Percentiles rank a stretch among this genome's conserved stretches.
Evolutionary conservation across 805 yeast genomes (phyloP).

Genomic region (Vanderwaltozyma tropicalis): DNA sequence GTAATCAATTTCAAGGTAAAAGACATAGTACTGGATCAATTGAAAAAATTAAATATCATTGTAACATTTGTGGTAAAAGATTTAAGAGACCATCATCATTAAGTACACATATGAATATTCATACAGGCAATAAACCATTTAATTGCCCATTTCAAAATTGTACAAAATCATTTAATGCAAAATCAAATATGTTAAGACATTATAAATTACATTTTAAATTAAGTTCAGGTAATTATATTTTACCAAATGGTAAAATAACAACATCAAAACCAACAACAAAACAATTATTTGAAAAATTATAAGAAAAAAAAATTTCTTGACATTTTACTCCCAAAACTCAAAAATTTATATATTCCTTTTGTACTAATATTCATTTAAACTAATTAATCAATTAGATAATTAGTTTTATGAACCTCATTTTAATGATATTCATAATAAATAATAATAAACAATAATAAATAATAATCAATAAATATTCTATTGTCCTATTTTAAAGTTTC

Average conservation of each 20-base stretch:
- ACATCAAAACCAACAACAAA: conserved; percentile 10
- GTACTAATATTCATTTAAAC: no score
- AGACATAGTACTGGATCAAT: background rate
- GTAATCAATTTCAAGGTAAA: no score
- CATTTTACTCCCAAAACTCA: background rate
- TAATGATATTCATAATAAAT: no score
- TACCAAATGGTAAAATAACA: conserved; percentile 15
- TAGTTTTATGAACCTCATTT: no score
- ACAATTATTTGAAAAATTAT: conserved; percentile 6
- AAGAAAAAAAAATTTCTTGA: background rate
- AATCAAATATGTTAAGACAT: conserved; percentile 25
- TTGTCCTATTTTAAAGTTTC: no score
- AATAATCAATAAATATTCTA: no score
- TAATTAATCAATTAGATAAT: no score
- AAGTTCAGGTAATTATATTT: conserved; percentile 11
- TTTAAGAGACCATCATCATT: conserved; percentile 85
- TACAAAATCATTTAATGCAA: conserved; percentile 45
- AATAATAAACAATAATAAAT: no score
- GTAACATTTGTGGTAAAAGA: conserved; percentile 63
- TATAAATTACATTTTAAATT: conserved; percentile 20
- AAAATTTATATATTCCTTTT: background rate
- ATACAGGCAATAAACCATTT: conserved; percentile 88
- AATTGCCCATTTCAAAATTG: conserved; percentile 53
- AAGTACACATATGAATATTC: conserved; percentile 69
- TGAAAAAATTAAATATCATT: conserved; percentile 31